phyloP scores from a whole-genome alignment of 768 basidiomycete species.

The Boletales sp. region DNA sequence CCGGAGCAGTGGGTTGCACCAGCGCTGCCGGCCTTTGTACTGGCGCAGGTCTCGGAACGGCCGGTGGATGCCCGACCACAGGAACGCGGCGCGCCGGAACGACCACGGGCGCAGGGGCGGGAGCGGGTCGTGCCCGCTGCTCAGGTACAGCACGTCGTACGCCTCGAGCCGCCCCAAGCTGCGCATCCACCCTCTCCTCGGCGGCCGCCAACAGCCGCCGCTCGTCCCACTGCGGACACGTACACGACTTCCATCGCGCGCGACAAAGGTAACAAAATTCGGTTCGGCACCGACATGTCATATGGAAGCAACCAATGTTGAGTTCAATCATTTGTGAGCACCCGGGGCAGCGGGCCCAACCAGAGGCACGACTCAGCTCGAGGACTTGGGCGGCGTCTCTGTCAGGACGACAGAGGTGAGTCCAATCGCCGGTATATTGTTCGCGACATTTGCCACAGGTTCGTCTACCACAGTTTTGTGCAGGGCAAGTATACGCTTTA shows the following conservation, averaged over 20 bases:
- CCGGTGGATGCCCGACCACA: background rate
- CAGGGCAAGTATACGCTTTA: conserved; percentile 19
- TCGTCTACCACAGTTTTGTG: conserved; percentile 13
- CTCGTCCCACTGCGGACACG: conserved; percentile 69
- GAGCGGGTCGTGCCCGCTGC: background rate
- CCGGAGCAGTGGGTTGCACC: background rate
- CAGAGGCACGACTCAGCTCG: conserved; percentile 21
- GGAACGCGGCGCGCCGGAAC: background rate
- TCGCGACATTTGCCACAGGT: conserved; percentile 28
- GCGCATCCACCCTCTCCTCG: conserved; percentile 40
- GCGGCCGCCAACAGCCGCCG: conserved; percentile 35
- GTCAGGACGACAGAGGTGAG: conserved; percentile 25
- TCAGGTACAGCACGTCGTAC: conserved; percentile 30
- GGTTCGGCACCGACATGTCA: conserved; percentile 37
- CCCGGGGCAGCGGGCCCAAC: conserved; percentile 40
- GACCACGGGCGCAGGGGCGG: background rate
- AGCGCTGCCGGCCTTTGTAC: background rate
- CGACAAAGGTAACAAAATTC: conserved; percentile 47
- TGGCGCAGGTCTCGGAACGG: background rate
- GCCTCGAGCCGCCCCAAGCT: conserved; percentile 32
- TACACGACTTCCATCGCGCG: conserved; percentile 60
- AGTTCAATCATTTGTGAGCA: conserved; percentile 39
- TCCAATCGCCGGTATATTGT: conserved; percentile 20
- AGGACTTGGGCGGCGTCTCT: conserved; percentile 24
- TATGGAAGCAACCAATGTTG: conserved; percentile 36